Evolutionary conservation across 225 moss, liverwort and hornwort genomes (phyloP).

Genomic region (Lunularia cruciata): DNA sequence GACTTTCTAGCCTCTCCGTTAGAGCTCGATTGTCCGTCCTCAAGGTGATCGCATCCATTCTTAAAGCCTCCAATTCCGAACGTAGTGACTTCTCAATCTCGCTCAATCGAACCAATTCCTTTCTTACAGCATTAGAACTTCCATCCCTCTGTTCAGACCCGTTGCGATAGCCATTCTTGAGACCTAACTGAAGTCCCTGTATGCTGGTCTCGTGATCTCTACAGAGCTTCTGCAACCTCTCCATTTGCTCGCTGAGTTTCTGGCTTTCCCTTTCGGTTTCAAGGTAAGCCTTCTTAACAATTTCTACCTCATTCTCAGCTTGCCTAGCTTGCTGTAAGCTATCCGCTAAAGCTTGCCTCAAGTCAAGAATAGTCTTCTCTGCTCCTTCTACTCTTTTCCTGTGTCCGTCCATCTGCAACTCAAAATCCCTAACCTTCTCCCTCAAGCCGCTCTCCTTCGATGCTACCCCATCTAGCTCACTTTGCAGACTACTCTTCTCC

Average conservation of each 20-base stretch:
- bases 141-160: slow-evolving; percentile 53
- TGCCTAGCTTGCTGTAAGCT: slow-evolving; percentile 76
- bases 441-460: slow-evolving; percentile 67
- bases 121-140: slow-evolving; percentile 56
- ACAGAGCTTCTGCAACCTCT: slow-evolving; percentile 77
- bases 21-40: slow-evolving; percentile 58
- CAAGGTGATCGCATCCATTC: slow-evolving; percentile 58
- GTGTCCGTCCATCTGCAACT: slow-evolving; percentile 91
- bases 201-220: slow-evolving; percentile 83
- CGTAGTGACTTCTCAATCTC: slow-evolving; percentile 71
- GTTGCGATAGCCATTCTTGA: slow-evolving; percentile 66
- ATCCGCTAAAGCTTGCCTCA: slow-evolving; percentile 65
- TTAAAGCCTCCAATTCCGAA: slow-evolving; percentile 64
- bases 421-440: slow-evolving; percentile 88
- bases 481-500: slow-evolving; percentile 71
- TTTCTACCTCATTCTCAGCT: slow-evolving; percentile 67
- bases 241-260: slow-evolving; percentile 66
- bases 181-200: slow-evolving; percentile 74
- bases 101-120: slow-evolving; percentile 80
- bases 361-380: slow-evolving; percentile 83
- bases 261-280: slow-evolving; percentile 70
- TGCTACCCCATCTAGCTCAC: slow-evolving; percentile 59
- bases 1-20: slow-evolving; percentile 53
- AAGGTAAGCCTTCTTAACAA: slow-evolving; percentile 56
- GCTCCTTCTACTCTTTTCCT: slow-evolving; percentile 89